Base-by-base conservation (phyloP, 2,329 filamentous ascomycete genomes). In the Penicillium sp. region DNA sequence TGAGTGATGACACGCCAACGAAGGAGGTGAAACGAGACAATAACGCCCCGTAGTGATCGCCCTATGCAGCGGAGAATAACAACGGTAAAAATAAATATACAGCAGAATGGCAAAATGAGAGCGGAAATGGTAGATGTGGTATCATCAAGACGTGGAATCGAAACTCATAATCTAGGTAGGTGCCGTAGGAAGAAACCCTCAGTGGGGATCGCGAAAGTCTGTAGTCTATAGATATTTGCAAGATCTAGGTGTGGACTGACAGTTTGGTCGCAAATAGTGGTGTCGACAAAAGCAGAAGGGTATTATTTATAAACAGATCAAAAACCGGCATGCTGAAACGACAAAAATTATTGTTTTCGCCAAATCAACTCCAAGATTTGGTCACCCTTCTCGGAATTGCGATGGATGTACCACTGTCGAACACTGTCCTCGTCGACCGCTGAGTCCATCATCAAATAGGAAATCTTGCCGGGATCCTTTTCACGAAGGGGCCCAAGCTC, bases 321-420 rank as follows among this genome's bases (percentile, higher is more conserved):
- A 44, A 46, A 51, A 47, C 31, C 50, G n/a, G 38, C 23, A 60
- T 7, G 30, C 13, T 23, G 19, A 23, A 45, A 58, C 15, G 47
- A 31, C 51, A 29, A 50, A 46, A 30, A 31, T 19, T 49, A 60
- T 21, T 49, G 51, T 23, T 26, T 55, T 35, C 70, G 72, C 78
- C 78, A 80, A 30, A 76, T 69, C 58, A 80, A 68, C 58, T 80
- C 78, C 29, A 79, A 55, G 13, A 81, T 69, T 60, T 81, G 77
- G 41, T 79, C 79, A 7, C 72, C 70, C 9, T 73, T 64, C 47
- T 76, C 72, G 38, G 78, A 67, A 21, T 81, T 79, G 31, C 78
- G 76, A 65, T 81, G 78, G 7, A 88, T 76, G 62, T 87, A 88
- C 52, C 85, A 76, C 70, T 88, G 86, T n/a, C 81, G 79, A 7